Percentiles rank a stretch among this genome's conserved stretches.
Conservation (phyloP, 345 rosid genomes). For the Eucalyptus decipiens region DNA sequence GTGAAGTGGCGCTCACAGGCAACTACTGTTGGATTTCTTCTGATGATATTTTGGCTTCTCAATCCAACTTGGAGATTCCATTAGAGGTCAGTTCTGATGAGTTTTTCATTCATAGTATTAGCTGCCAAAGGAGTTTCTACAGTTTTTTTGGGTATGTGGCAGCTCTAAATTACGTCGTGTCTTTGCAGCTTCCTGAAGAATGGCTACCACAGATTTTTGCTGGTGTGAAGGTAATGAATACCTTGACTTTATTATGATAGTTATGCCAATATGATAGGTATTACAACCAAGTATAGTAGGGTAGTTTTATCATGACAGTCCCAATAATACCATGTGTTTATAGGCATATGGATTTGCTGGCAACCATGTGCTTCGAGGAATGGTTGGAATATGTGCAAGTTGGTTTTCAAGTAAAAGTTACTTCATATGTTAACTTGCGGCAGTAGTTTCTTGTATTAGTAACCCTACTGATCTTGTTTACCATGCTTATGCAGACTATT, state of each 20-base stretch:
- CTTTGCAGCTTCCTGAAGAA: constrained; percentile 44
- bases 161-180: neutral
- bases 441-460: neutral
- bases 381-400: neutral
- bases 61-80: constrained; percentile 2
- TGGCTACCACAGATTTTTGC: constrained; percentile 52
- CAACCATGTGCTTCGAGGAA: neutral
- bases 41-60: constrained; percentile 11
- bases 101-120: neutral
- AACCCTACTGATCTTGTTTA: neutral
- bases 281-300: neutral
- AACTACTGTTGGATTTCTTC: constrained; percentile 32
- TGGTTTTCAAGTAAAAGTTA: neutral
- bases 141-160: neutral
- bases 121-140: neutral
- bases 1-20: constrained; percentile 30
- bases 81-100: constrained; percentile 12
- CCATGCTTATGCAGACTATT: constrained; percentile 38
- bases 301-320: neutral
- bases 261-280: neutral
- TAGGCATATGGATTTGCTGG: neutral
- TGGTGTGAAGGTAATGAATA: constrained; percentile 45
- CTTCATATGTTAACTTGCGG: neutral
- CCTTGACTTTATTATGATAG: neutral
- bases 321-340: neutral